Evolutionary conservation across 176 grass and related monocot genomes (phyloP), one percentile per base, ranked within the genome.

Genomic region (Typha latifolia): DNA sequence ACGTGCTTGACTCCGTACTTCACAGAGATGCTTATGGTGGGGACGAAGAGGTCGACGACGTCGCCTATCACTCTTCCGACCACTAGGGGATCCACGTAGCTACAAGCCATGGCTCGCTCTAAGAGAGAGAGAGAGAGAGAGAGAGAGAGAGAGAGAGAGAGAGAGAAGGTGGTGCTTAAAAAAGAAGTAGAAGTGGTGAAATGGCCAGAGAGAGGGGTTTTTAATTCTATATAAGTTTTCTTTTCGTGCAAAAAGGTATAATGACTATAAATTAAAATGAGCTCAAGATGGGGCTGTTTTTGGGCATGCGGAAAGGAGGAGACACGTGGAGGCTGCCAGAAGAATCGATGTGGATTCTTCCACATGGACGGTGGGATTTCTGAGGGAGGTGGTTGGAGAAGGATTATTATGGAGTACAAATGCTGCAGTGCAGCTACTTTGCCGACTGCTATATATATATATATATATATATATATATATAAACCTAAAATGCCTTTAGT

Each of bases 21-120:
- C 4, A 85, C 87, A 3, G 69, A 71, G 81, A 96, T 82, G 83
- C 32, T 72, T 22, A 87, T 69, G 59, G 87, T 81, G 1, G 91
- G 87, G 62, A 91, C 82, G 64, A 91, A 96, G 47, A 85, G 74
- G 71, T 96, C 87, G 56, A 96, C 84, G 70, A 96, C 91, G 19
- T 96, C 91, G 0, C 91, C 91, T 77, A 96, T 81, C 56, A 96
- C 91, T 13, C 91, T 68, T 13, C 91, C 87, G 10, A 96, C 84
- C 76, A 91, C 87, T 27, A 96, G 68, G 5, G 91, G 84, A 79
- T 96, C 91, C 29, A 96, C 87, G 63, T 78, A 81, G 21, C 76
- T 32, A 6, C 5, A 37, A 37, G 84, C 73, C 91, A 90, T 85
- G 0, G 16, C 0, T n/a, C n/a, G n/a, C n/a, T n/a, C n/a, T n/a